Evolutionary conservation across 345 rosid species (phyloP), one percentile per base, ranked within the genome.

Genomic region (Boechera retrofracta): DNA sequence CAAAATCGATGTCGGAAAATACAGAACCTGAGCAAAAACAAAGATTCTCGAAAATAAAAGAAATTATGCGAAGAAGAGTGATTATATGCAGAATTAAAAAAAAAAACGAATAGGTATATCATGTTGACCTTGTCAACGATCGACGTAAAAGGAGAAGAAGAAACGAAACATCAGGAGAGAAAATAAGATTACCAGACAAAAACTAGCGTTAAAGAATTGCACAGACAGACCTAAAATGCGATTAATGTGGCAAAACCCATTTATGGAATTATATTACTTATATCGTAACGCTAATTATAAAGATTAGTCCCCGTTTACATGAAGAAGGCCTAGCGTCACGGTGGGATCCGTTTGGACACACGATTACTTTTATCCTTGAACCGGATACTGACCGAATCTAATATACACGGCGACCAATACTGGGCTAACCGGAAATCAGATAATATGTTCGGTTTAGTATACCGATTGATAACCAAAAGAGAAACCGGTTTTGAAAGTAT

Each of bases 161-260:
- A 67, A 62, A 63, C 61, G 60, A 28, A 70, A 52, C 21, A 21
- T 60, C 1, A 49, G 66, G 75, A 67, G 59, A 59, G 32, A 80
- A 68, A 55, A 36, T 29, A 64, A 71, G 65, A 67, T 78, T 74
- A 83, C 86, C 84, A 68, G 68, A 74, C 68, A 67, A 73, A 79
- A 71, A 75, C 72, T 58, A 70, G 76, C 75, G 59, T 77, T 55
- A 56, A 71, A 60, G 33, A 38, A 29, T 55, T 57, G 28, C 47
- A 53, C 45, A 7, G 51, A 64, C 52, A 8, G 44, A 49, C 28
- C n/a, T 35, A 54, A 64, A 13, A 60, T 77, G 80, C 84, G 64
- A 69, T 36, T 32, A 47, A 49, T 63, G 64, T 59, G 64, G 56
- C 9, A 1, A 18, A 36, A 5, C 28, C 64, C 28, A 11, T 38